phyloP scores from a whole-genome alignment of 768 basidiomycete species.

The Lentinus tigrinus region DNA sequence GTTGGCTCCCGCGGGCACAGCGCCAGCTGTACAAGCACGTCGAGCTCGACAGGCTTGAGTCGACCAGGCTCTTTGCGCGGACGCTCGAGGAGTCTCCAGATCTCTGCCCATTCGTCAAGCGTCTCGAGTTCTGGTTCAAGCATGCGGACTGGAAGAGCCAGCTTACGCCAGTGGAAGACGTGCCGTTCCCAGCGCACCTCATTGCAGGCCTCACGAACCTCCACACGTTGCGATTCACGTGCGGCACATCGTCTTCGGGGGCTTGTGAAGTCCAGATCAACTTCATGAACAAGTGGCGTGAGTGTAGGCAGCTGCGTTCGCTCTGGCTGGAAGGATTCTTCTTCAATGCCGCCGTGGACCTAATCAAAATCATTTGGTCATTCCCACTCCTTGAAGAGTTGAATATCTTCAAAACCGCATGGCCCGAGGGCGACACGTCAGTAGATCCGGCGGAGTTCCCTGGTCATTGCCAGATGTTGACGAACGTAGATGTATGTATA shows the following conservation, averaged over 20 bases:
- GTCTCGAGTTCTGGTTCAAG: not conserved
- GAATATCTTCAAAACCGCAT: not conserved
- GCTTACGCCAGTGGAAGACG: not conserved
- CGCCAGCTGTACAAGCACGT: not conserved
- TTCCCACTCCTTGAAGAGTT: not conserved
- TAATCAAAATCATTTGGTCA: not conserved
- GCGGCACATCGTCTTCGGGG: not conserved
- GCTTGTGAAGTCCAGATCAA: not conserved
- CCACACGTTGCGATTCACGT: not conserved
- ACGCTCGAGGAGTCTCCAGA: not conserved
- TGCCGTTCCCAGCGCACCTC: not conserved
- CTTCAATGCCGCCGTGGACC: not conserved
- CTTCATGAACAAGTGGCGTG: not conserved
- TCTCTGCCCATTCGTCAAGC: not conserved
- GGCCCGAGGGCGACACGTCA: not conserved
- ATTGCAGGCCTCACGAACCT: not conserved
- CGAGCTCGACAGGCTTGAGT: not conserved
- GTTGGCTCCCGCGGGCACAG: not conserved
- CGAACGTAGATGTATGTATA: not conserved
- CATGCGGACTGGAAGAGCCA: not conserved
- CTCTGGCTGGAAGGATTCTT: not conserved
- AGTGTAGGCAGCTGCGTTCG: not conserved
- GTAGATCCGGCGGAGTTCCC: not conserved
- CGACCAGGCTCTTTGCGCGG: not conserved
- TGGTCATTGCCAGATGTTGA: not conserved